Base-by-base conservation (phyloP, 345 rosid genomes). In the Psidium guajava region DNA sequence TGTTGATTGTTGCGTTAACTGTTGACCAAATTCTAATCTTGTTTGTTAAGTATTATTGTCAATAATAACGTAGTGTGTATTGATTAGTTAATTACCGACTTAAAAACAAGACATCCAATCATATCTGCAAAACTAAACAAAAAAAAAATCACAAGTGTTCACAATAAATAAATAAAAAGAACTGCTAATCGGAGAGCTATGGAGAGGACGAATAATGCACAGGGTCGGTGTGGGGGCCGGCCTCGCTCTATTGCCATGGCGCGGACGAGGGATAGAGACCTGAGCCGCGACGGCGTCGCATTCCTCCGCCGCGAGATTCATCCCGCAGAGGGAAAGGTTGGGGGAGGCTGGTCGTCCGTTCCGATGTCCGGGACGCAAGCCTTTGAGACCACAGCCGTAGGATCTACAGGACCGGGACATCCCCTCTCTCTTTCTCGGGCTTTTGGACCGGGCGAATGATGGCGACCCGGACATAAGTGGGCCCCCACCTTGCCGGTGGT, bases 41-140 rank as follows among this genome's bases (percentile, higher is more conserved):
- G 1, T 57, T 6, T 0, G 5, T 0, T 57, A 57, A 11, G 28
- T 57, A 6, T 57, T 57, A 6, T 57, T 57, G 32, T 11, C 16
- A 0, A 57, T 25, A 25, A 25, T 25, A 57, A 0, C 16, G 0
- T 0, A 6, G 6, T 28, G 42, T 64, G 11, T 7, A 36, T 18
- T 2, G 24, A 11, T 32, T 5, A 4, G 24, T 18, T 24, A 0
- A 15, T 16, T 2, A 44, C 24, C 77, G 5, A 40, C 47, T 32
- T 40, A 18, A 44, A 36, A 44, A 36, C 1, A 4, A 2, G 3
- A 8, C 44, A 3, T 32, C 40, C 5, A 2, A 8, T 32, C 24
- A 69, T 32, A 18, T 32, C 3, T 18, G 32, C 9, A 32, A 32
- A 69, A 32, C 0, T 14, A 61, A 40, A 40, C 42, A 40, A 4